Conservation (phyloP, 805 yeast species). For the Candida piceae region DNA sequence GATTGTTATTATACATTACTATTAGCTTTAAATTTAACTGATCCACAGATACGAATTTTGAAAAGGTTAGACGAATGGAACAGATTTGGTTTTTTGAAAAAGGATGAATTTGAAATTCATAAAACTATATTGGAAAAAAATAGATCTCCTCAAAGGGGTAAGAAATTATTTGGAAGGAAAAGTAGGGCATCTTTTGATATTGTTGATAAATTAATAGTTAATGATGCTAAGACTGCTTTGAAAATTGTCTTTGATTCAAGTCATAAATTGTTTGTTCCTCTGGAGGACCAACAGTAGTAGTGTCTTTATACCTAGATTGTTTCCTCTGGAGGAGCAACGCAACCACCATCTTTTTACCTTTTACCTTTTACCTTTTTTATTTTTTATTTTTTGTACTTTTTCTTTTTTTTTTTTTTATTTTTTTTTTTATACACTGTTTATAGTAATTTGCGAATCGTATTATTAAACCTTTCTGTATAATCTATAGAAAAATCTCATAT, state of each 20-base stretch:
- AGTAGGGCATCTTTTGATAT: too few relatives aligned
- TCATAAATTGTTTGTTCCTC: slow-evolving; percentile 3
- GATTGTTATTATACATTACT: slow-evolving; percentile 61
- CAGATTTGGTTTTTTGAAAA: too few relatives aligned
- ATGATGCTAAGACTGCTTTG: slow-evolving; percentile 1
- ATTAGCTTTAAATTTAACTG: slow-evolving; percentile 46
- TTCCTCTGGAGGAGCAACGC: too few relatives aligned
- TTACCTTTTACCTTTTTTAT: too few relatives aligned
- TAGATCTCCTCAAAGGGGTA: not conserved
- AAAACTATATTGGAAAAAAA: too few relatives aligned
- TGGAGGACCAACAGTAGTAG: not conserved
- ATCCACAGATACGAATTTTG: slow-evolving; percentile 34
- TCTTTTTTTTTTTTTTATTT: not conserved
- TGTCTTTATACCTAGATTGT: not conserved
- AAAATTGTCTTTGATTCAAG: slow-evolving; percentile 3
- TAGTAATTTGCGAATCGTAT: too few relatives aligned
- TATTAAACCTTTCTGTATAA: slow-evolving; percentile 46
- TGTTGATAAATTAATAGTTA: slow-evolving; percentile 3
- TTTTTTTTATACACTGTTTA: too few relatives aligned
- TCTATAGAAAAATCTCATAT: slow-evolving; percentile 82
- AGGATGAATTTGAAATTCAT: too few relatives aligned
- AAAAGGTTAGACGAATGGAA: slow-evolving; percentile 14
- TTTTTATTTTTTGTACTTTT: too few relatives aligned
- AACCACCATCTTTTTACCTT: too few relatives aligned
- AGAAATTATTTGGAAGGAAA: not conserved